Evolutionary conservation across 192 early-diverging fungal species (phyloP), one percentile per base, ranked within the genome.

Genomic region (Kickxella alabastrina): DNA sequence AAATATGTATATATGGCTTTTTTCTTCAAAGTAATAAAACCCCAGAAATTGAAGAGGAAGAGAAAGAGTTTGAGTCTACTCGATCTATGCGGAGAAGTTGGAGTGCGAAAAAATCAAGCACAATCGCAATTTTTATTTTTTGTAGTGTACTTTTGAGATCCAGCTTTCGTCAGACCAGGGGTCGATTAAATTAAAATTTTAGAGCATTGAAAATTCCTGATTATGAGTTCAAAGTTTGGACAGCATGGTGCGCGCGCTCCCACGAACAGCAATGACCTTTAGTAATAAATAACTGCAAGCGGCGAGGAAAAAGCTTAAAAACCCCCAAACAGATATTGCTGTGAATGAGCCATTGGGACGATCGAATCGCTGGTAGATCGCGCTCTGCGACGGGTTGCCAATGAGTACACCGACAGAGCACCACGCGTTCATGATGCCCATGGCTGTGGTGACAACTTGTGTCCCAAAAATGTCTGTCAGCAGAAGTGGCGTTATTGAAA

Each of bases 331-430:
- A 0, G 60, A 43, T 24, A 63, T 63, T 22, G 60, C 60, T 5
- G 26, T 55, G 36, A 71, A 71, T 21, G 52, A 45, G 17, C 42
- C 27, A 24, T 53, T 29, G 4, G 68, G 68, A 0, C 60, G 60
- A 43, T 71, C 68, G 15, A 51, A 71, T 9, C 18, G 37, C 34
- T 71, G 68, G 39, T 63, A 71, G n/a, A 71, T 53, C 13, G 68
- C 68, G 6, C 68, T 60, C 32, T 71, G 60, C 19, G 68, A 59
- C 10, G 68, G 68, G 21, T 71, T 71, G 19, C 68, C 68, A 24
- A 71, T 42, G 12, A 71, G 56, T 13, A 59, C 60, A 4, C 68
- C 68, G 10, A 63, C 45, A 15, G 68, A 42, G 22, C 68, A 71
- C 55, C 60, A 71, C 47, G 56, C 35, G 27, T 71, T 71, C 42